phyloP scores from a whole-genome alignment of 495 filamentous ascomycete species.

The Penicillium verhagenii region DNA sequence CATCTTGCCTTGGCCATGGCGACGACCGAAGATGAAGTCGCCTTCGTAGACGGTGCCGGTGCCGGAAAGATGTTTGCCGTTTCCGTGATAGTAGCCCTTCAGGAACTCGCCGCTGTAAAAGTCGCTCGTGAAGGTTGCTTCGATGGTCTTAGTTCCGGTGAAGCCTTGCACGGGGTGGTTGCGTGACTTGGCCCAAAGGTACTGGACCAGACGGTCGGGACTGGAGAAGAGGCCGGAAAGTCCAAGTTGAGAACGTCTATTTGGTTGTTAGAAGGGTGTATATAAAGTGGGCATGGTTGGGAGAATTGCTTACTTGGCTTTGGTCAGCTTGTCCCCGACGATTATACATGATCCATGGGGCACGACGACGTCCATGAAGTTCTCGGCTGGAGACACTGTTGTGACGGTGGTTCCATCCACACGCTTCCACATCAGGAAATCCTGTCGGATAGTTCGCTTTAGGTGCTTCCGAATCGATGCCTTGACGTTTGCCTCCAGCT shows the following conservation, averaged over 20 bases:
- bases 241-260: conserved; percentile 36
- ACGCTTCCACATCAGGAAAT: conserved; percentile 48
- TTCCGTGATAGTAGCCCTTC: conserved; percentile 52
- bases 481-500: conserved; percentile 45
- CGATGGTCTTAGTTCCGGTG: conserved; percentile 42
- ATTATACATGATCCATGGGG: conserved; percentile 47
- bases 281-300: too few relatives aligned
- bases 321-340: conserved; percentile 43
- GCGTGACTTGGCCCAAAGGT: conserved; percentile 45
- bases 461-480: conserved; percentile 41
- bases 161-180: conserved; percentile 47
- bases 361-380: conserved; percentile 35
- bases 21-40: conserved; percentile 49
- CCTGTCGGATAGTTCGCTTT: conserved; percentile 34
- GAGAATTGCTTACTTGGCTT: conserved; percentile 33
- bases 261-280: background rate
- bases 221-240: conserved; percentile 43
- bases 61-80: conserved; percentile 52
- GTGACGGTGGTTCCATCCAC: conserved; percentile 40
- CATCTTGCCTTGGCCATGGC: conserved; percentile 56
- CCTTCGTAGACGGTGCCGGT: conserved; percentile 57
- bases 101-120: conserved; percentile 49
- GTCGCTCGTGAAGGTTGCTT: conserved; percentile 46
- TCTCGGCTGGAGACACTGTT: conserved; percentile 40
- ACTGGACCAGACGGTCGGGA: conserved; percentile 45